Conservation (phyloP, 2,329 filamentous ascomycete species). For the Fusarium nanum region DNA sequence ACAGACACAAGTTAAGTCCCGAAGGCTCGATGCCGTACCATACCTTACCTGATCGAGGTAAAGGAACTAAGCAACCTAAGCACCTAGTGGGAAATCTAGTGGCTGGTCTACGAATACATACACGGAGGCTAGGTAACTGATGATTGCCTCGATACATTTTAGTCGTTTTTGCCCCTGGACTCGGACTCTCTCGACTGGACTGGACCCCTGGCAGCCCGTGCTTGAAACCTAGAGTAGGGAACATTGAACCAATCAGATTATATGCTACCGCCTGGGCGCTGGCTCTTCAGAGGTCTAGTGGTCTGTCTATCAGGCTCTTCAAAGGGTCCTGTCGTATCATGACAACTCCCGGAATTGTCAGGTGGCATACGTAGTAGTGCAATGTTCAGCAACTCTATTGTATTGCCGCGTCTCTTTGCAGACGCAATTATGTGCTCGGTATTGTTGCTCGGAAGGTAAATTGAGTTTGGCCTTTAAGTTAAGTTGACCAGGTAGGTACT, state of each 20-base stretch:
- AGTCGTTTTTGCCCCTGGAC: conserved; percentile 15
- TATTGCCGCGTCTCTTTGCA: not conserved
- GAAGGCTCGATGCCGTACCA: not conserved
- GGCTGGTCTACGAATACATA: conserved; percentile 4
- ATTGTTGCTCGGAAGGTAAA: not conserved
- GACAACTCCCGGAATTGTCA: conserved; percentile 12
- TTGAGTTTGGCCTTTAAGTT: conserved; percentile 17
- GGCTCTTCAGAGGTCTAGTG: conserved; percentile 8
- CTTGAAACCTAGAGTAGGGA: conserved; percentile 16
- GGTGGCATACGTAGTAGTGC: conserved; percentile 12
- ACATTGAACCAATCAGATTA: conserved; percentile 8
- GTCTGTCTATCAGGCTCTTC: conserved; percentile 25
- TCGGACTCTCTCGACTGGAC: not conserved
- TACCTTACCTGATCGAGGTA: not conserved
- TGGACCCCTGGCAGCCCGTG: conserved; percentile 1
- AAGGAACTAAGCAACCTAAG: not conserved
- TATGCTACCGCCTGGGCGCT: conserved; percentile 2
- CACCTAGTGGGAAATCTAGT: not conserved
- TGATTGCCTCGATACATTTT: conserved; percentile 2
- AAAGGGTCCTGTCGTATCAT: conserved; percentile 1
- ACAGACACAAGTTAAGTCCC: conserved; percentile 3
- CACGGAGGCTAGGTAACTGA: not conserved
- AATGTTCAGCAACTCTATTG: conserved; percentile 10
- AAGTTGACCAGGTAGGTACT: not conserved
- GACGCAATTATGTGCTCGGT: conserved; percentile 16